phyloP scores from a whole-genome alignment of 768 basidiomycete genomes.

The Hygrocybe coccinea region DNA sequence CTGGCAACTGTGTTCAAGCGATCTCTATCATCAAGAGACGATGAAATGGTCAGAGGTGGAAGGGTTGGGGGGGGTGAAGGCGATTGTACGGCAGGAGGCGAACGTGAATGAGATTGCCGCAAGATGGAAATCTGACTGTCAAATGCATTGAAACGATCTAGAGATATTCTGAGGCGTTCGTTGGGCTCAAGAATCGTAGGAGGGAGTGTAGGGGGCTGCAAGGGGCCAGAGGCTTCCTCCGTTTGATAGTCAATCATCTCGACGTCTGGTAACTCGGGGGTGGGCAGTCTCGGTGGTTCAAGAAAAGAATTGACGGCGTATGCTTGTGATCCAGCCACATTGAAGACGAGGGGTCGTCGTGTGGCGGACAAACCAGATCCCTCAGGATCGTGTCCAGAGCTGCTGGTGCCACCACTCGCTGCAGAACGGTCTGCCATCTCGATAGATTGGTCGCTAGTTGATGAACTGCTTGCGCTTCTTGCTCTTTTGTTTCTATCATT shows the following conservation, averaged over 20 bases:
- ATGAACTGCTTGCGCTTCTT: conserved; percentile 47
- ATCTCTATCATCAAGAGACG: conserved; percentile 11
- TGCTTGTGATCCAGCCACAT: conserved; percentile 17
- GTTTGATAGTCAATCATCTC: conserved; percentile 45
- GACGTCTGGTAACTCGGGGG: conserved; percentile 46
- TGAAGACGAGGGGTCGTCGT: conserved; percentile 7
- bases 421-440: conserved; percentile 26
- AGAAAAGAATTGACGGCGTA: conserved; percentile 17
- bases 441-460: conserved; percentile 30
- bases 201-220: conserved; percentile 7
- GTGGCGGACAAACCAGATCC: conserved; percentile 1
- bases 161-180: conserved; percentile 39
- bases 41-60: conserved; percentile 32
- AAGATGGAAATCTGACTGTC: conserved; percentile 50
- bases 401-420: conserved; percentile 8
- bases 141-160: conserved; percentile 52
- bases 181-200: conserved; percentile 15
- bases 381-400: conserved; percentile 6
- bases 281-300: conserved; percentile 38
- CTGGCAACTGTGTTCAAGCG: conserved; percentile 9
- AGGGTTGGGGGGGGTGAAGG: conserved; percentile 32
- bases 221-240: conserved; percentile 14
- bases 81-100: conserved; percentile 16
- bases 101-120: conserved; percentile 34
- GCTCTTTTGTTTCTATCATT: conserved; percentile 56